Conservation (phyloP, 2,329 filamentous ascomycete genomes). For the Penicillium brasilianum region DNA sequence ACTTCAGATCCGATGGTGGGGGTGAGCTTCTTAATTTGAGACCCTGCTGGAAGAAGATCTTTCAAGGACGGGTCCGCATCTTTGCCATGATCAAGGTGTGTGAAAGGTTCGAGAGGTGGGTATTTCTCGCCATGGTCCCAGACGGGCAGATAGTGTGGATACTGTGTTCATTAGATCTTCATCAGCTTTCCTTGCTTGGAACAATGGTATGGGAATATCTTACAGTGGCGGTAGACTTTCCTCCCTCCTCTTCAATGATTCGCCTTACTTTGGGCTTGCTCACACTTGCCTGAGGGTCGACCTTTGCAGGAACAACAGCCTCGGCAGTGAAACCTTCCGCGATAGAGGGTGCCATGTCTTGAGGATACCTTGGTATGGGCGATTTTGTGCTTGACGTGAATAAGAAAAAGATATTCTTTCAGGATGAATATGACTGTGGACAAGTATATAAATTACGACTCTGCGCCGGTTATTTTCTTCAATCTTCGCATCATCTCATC, state of each 20-base stretch:
- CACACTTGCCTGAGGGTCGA: not conserved
- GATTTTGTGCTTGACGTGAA: not conserved
- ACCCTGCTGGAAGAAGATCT: constrained; percentile 42
- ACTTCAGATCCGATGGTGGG: constrained; percentile 43
- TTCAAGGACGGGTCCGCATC: constrained; percentile 51
- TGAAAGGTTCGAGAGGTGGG: constrained; percentile 48
- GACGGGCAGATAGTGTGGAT: constrained; percentile 34
- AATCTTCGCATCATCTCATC: not conserved
- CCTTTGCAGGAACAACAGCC: constrained; percentile 1
- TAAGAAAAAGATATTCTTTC: not conserved
- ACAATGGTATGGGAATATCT: not conserved
- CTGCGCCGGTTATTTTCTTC: not conserved
- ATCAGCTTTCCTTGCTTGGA: not conserved
- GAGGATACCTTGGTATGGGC: not conserved
- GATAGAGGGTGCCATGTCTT: not conserved
- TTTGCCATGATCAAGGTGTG: constrained; percentile 48
- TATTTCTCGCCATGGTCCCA: constrained; percentile 39
- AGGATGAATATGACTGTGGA: too few relatives aligned
- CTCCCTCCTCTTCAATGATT: constrained; percentile 32
- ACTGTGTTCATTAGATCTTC: constrained; percentile 15
- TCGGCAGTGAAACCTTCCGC: not conserved
- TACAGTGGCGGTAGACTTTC: constrained; percentile 32
- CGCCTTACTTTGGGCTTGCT: constrained; percentile 25
- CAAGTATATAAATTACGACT: not conserved
- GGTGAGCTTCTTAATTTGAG: constrained; percentile 37